Evolutionary conservation across 371 early-diverging fungal genomes (phyloP), one percentile per base, ranked within the genome.

Genomic region (Mortierella sp.): DNA sequence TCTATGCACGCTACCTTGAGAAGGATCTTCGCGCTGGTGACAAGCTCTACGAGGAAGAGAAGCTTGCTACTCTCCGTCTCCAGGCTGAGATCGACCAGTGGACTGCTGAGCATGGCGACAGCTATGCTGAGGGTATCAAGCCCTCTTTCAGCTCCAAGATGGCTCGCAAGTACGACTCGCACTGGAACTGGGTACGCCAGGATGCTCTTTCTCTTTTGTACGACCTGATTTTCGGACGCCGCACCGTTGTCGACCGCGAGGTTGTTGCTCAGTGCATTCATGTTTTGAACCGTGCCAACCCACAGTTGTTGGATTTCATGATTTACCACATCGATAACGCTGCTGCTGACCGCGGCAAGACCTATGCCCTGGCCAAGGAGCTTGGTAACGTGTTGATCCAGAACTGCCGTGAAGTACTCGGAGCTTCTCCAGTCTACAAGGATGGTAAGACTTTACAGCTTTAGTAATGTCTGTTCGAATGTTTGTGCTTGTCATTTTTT

Each of bases 141-240:
- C 96, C 96, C 19, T 76, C 89, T 24, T 98, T 98, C 85, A 90
- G 90, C 66, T 83, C 87, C 58, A 89, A 91, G 71, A 98, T 96
- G 90, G 97, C 94, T 43, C 95, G 98, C 55, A 86, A 84, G 32
- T 97, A 95, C 76, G 97, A 97, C 72, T 97, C 97, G 38, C 93
- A 94, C 91, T 98, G 98, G 98, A 98, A 98, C 88, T 98, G 98
- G 98, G 95, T 94, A 59, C 94, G 97, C 67, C 96, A 96, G 83
- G 97, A 98, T 84, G 96, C 96, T 13, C 85, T 97, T 57, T 89
- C 92, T 57, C 89, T 97, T 77, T 95, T 95, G 88, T 97, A 95
- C 84, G 97, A 96, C 82, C 92, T 96, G 70, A 89, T 98, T 85
- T 97, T 95, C 85, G 97, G 97, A 69, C 90, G 94, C 47, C 87